Evolutionary conservation across 148 eudicot species (phyloP), one percentile per base, ranked within the genome.

Genomic region (Chenopodium quinoa): DNA sequence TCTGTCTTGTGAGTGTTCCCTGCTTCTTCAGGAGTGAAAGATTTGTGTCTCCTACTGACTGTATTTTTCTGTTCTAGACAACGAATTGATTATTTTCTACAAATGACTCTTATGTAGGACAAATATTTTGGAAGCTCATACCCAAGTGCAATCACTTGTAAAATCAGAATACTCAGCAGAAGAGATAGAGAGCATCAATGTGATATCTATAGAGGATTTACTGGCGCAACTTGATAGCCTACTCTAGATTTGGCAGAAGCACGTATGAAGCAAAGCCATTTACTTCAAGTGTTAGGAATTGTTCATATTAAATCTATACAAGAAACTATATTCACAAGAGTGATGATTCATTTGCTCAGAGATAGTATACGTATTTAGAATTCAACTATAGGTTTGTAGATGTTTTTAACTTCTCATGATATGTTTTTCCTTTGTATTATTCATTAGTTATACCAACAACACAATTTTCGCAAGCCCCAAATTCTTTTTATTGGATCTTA

Each of bases 111-210:
- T 75, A n/a, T 85, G 86, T 89, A 96, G 99, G 89, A 92, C 93
- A 44, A 96, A 96, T 82, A 92, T 96, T 60, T 70, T 93, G 71
- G 99, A 96, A 89, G 98, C 99, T 37, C 97, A 91, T 83, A 80
- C 86, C 31, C 98, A 96, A 83, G 93, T 96, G 20, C 90, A 78
- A 66, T 82, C 86, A 16, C 88, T 93, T 50, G 89, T 96, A 10
- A 91, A 91, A 78, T 81, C 92, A 22, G 99, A 96, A 78, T 96
- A 96, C 86, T 80, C 93, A 4, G 27, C 82, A 25, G 94, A 91
- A 80, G 99, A 96, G 52, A 82, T 89, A 56, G 84, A 88, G 72
- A 79, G 75, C 67, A 89, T 93, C 79, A 88, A 87, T 48, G 89
- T 96, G 94, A 87, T 90, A 22, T 86, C 93, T 23, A 82, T 90